These are phyloP conservation scores for Grosmannia serpens DNA, from an alignment of 2,329 filamentous ascomycete genomes.

Conservation along the genomic window DNA sequence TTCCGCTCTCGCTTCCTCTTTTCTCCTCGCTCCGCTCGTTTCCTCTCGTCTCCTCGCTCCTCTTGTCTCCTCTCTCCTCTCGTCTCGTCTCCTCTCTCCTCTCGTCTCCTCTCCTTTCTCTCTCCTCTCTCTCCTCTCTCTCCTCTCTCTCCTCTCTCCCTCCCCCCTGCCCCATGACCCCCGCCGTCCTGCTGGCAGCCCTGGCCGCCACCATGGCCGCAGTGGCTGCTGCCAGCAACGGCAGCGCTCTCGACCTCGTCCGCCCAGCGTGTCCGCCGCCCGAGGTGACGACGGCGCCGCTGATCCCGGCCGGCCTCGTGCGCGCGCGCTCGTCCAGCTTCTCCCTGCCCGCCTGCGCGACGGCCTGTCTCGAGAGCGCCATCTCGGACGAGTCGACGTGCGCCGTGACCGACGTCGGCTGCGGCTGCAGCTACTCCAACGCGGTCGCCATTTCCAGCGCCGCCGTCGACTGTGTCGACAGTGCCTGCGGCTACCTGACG, in stretches of 20 bases:
- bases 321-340: background rate
- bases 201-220: background rate
- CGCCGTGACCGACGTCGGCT: slow-evolving; percentile 3
- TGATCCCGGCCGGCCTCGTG: background rate
- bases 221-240: background rate
- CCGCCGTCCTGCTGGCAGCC: background rate
- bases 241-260: background rate
- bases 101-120: background rate
- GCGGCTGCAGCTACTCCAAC: slow-evolving; percentile 7
- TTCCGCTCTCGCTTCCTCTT: background rate
- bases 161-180: background rate
- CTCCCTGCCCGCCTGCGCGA: slow-evolving; percentile 5
- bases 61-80: background rate
- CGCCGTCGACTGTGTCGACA: slow-evolving; percentile 3
- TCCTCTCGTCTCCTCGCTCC: background rate
- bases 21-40: background rate
- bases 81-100: background rate
- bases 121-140: background rate
- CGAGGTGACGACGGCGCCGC: background rate
- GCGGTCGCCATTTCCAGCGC: background rate
- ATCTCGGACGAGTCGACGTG: slow-evolving; percentile 9
- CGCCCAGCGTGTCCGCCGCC: background rate
- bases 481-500: slow-evolving; percentile 5
- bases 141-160: background rate
- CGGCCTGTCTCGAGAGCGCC: slow-evolving; percentile 5